phyloP scores from a whole-genome alignment of 352 stramenopile species.

The Globisporangium canariense region DNA sequence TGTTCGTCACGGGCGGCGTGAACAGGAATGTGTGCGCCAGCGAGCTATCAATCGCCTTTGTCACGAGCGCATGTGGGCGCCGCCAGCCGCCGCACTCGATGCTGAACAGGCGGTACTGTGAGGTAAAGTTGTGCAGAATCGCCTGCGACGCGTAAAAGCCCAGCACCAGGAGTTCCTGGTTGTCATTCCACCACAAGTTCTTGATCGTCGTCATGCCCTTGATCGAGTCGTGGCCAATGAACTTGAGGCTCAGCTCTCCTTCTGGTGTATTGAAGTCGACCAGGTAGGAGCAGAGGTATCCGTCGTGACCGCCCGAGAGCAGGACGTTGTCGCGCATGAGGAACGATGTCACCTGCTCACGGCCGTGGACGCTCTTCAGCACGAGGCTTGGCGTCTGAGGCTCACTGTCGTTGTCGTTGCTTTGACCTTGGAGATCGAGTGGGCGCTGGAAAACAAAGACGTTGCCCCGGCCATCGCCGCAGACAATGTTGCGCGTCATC shows the following conservation, averaged over 20 bases:
- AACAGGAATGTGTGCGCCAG: constrained; percentile 68
- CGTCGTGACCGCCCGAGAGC: constrained; percentile 76
- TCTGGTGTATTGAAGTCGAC: constrained; percentile 16
- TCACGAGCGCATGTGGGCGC: constrained; percentile 60
- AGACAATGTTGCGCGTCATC: constrained; percentile 51
- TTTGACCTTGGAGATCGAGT: constrained; percentile 6
- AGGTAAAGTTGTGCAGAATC: constrained; percentile 69
- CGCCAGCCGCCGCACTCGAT: constrained; percentile 83
- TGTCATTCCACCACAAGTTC: constrained; percentile 39
- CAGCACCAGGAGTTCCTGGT: constrained; percentile 68
- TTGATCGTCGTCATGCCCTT: constrained; percentile 80
- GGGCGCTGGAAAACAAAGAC: constrained; percentile 58
- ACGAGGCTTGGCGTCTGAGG: constrained; percentile 23
- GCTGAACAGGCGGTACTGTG: constrained; percentile 73
- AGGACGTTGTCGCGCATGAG: constrained; percentile 38
- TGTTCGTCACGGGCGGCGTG: constrained; percentile 46
- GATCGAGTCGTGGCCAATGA: constrained; percentile 61
- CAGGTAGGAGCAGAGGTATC: constrained; percentile 68
- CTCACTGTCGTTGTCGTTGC: not conserved
- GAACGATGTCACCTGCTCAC: constrained; percentile 65
- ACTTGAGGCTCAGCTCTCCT: constrained; percentile 30
- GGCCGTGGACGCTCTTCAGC: constrained; percentile 54
- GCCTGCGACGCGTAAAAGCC: constrained; percentile 76
- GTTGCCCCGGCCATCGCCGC: constrained; percentile 69
- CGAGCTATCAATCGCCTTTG: not conserved